Percentiles rank a stretch among this genome's conserved stretches.
Evolutionary conservation across 202 grass and related monocot species (phyloP).

Genomic region (Saccharum hybrid): DNA sequence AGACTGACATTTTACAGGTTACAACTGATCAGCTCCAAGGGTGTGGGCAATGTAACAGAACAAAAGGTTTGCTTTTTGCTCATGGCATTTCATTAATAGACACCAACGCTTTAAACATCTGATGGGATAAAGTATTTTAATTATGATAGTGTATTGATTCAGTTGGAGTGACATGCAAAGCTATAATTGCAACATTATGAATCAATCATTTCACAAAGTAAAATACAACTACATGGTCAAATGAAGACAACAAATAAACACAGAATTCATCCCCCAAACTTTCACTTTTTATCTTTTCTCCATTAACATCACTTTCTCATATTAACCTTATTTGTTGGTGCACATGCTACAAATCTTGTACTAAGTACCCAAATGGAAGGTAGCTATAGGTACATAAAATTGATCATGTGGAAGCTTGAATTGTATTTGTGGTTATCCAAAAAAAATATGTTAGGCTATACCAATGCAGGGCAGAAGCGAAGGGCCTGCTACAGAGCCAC

Average conservation of each 20-base stretch:
- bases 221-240: not conserved
- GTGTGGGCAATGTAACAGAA: not conserved
- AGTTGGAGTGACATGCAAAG: not conserved
- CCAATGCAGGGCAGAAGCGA: not conserved
- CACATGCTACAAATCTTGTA: not conserved
- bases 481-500: not conserved
- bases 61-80: not conserved
- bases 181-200: conserved; percentile 6
- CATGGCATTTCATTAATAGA: not conserved
- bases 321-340: conserved; percentile 2
- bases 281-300: not conserved
- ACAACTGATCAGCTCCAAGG: not conserved
- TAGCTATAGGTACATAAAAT: not conserved
- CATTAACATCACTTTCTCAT: not conserved
- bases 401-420: not conserved
- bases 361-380: not conserved
- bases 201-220: not conserved
- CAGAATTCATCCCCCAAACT: not conserved
- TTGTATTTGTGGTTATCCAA: not conserved
- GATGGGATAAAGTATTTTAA: not conserved
- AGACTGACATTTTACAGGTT: not conserved
- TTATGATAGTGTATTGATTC: conserved; percentile 5
- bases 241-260: not conserved
- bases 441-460: not conserved
- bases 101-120: not conserved